Evolutionary conservation across 345 rosid genomes (phyloP).

Genomic region (Camelina sativa): DNA sequence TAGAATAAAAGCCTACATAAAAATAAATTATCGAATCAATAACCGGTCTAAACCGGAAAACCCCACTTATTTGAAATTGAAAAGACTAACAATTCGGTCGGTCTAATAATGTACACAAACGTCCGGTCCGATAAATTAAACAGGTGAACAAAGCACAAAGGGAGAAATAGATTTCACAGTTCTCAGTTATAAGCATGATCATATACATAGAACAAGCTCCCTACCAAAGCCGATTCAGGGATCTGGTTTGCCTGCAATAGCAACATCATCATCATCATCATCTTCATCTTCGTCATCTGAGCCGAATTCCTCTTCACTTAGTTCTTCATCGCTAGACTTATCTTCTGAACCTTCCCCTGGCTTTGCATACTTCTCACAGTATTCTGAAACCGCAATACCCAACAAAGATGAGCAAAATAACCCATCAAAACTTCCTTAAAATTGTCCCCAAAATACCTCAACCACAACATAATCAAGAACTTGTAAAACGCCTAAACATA

Average conservation of each 20-base stretch:
- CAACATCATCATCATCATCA: conserved; percentile 47
- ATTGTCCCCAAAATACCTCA: background rate
- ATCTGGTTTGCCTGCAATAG: conserved; percentile 83
- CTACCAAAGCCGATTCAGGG: conserved; percentile 47
- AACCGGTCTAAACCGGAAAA: conserved; percentile 21
- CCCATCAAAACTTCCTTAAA: background rate
- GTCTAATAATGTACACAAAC: conserved; percentile 45
- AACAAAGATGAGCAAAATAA: conserved; percentile 1
- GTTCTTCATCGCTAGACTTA: conserved; percentile 83
- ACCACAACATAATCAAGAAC: background rate
- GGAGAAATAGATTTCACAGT: conserved; percentile 36
- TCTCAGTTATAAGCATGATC: conserved; percentile 30
- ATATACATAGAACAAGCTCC: conserved; percentile 33
- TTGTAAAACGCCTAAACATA: background rate
- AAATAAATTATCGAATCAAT: background rate
- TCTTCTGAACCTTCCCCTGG: conserved; percentile 73
- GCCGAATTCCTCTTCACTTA: conserved; percentile 78
- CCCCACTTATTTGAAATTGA: conserved; percentile 20
- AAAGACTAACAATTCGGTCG: conserved; percentile 36
- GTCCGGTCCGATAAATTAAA: conserved; percentile 33
- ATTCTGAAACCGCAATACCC: conserved; percentile 52
- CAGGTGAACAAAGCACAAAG: conserved; percentile 27
- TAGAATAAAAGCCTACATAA: background rate
- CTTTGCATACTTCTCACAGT: conserved; percentile 86
- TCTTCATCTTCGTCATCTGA: conserved; percentile 61